These are phyloP conservation scores for Dendrobium catenatum DNA, from an alignment of 106 monocot genomes.

Conservation along the genomic window DNA sequence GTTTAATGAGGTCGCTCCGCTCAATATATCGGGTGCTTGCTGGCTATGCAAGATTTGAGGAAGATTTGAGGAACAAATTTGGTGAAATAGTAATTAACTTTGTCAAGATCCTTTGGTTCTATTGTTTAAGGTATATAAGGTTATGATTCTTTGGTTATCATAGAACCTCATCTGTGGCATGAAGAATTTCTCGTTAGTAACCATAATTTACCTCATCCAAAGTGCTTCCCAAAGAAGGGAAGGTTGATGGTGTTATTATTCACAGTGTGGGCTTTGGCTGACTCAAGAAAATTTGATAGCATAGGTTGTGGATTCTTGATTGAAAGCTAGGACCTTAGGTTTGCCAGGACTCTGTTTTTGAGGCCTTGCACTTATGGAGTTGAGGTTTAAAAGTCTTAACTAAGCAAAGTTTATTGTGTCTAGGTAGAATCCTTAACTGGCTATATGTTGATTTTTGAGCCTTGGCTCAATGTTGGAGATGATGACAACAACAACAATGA, in stretches of 20 bases:
- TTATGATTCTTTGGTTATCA: background rate
- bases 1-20: background rate
- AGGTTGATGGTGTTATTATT: background rate
- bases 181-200: background rate
- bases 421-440: too few relatives aligned
- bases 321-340: too few relatives aligned
- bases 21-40: background rate
- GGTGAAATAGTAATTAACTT: background rate
- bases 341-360: too few relatives aligned
- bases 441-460: too few relatives aligned
- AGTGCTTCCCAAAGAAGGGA: background rate
- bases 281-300: too few relatives aligned
- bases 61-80: background rate
- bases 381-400: too few relatives aligned
- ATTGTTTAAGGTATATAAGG: background rate
- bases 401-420: too few relatives aligned
- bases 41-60: background rate
- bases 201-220: background rate
- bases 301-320: too few relatives aligned
- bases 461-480: too few relatives aligned
- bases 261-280: too few relatives aligned
- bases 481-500: too few relatives aligned
- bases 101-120: background rate
- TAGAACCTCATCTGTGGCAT: background rate
- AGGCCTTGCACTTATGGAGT: too few relatives aligned